These are phyloP conservation scores for Babesia gibsoni DNA, from an alignment of 169 alveolate species.

Conservation along the genomic window DNA sequence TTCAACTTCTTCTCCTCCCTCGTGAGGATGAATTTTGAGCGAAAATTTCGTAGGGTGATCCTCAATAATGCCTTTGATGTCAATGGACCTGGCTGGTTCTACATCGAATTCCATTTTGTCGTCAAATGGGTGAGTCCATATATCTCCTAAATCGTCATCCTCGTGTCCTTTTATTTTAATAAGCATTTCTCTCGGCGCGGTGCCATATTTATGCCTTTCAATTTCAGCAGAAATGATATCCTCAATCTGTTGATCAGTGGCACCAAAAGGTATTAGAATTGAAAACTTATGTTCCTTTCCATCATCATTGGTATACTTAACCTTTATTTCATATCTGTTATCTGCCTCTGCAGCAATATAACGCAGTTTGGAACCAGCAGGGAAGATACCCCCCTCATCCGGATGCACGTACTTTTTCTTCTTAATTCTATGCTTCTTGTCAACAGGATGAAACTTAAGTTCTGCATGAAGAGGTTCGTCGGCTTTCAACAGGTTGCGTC, in stretches of 20 bases:
- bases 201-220: constrained; percentile 32
- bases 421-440: constrained; percentile 31
- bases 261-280: constrained; percentile 45
- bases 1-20: constrained; percentile 48
- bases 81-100: constrained; percentile 43
- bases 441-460: constrained; percentile 40
- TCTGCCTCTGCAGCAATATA: constrained; percentile 60
- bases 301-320: constrained; percentile 36
- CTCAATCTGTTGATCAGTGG: constrained; percentile 49
- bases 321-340: constrained; percentile 37
- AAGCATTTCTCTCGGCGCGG: constrained; percentile 37
- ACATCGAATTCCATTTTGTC: constrained; percentile 34
- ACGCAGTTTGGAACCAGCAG: constrained; percentile 57
- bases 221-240: constrained; percentile 32
- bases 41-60: constrained; percentile 36
- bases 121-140: constrained; percentile 39
- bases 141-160: constrained; percentile 21
- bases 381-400: constrained; percentile 59
- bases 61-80: constrained; percentile 51
- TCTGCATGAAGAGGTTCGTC: constrained; percentile 33
- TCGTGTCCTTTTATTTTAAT: constrained; percentile 38
- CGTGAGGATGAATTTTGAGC: constrained; percentile 56
- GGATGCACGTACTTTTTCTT: constrained; percentile 19
- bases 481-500: constrained; percentile 33
- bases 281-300: constrained; percentile 42